phyloP scores from a whole-genome alignment of 2,329 filamentous ascomycete genomes.

The Bretziella fagacearum region DNA sequence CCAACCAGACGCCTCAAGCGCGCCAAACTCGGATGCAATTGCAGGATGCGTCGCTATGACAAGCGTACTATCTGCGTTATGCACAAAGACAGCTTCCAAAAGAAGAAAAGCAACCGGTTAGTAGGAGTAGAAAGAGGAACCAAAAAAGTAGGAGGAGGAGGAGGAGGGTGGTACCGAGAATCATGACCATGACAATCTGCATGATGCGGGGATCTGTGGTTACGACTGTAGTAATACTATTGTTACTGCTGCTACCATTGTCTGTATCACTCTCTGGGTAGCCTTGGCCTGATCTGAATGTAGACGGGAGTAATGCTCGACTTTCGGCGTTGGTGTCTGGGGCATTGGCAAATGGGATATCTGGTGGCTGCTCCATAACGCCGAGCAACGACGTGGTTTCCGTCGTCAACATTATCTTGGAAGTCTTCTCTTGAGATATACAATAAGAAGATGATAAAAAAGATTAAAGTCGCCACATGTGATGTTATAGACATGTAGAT shows the following conservation, averaged over 20 bases:
- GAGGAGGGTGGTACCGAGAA: slow-evolving; percentile 15
- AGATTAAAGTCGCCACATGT: no score
- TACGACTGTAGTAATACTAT: background rate
- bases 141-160: no score
- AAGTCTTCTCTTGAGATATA: no score
- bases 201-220: background rate
- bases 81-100: slow-evolving; percentile 34
- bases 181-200: slow-evolving; percentile 14
- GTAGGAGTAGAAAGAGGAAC: background rate
- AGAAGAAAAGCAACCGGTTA: background rate
- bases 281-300: no score
- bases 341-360: no score
- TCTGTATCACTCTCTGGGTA: no score
- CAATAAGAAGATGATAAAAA: no score
- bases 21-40: slow-evolving; percentile 44
- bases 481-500: no score
- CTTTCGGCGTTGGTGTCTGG: no score
- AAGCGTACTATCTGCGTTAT: slow-evolving; percentile 45
- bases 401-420: background rate
- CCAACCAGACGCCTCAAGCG: slow-evolving; percentile 35
- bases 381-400: background rate
- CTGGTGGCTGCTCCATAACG: background rate
- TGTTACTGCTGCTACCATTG: background rate
- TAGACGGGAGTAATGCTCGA: background rate
- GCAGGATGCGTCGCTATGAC: slow-evolving; percentile 48